Conservation (phyloP, 305 asterid genomes). For the Solanum hybrid region DNA sequence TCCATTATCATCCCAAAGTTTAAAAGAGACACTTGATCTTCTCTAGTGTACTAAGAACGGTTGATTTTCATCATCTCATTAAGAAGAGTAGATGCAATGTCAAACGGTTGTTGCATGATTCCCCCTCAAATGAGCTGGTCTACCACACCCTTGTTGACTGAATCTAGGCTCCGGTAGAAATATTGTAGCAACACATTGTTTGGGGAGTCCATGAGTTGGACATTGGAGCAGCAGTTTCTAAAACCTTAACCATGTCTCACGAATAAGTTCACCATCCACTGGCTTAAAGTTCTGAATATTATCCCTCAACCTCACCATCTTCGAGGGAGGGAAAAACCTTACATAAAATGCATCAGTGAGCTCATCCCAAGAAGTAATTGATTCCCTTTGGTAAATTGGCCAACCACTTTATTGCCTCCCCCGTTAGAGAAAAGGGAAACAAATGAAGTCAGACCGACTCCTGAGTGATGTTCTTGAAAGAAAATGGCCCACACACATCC, state of each 20-base stretch:
- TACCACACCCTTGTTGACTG: neutral
- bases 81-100: neutral
- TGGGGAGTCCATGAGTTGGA: neutral
- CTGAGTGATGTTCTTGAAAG: neutral
- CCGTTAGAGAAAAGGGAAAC: neutral
- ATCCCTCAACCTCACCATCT: neutral
- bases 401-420: neutral
- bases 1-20: neutral
- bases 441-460: too few species aligned
- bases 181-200: neutral
- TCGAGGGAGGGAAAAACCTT: neutral
- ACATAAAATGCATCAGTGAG: neutral
- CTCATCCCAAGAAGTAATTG: neutral
- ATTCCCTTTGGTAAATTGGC: neutral
- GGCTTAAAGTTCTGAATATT: neutral
- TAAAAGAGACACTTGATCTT: neutral
- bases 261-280: neutral
- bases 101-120: neutral
- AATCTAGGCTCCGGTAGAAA: neutral
- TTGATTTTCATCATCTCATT: neutral
- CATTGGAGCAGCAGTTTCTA: neutral
- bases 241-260: neutral
- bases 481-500: neutral
- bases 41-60: neutral
- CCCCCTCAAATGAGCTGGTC: neutral